Conservation (phyloP, 73 alveolate species). For the Uronychia setigera region DNA sequence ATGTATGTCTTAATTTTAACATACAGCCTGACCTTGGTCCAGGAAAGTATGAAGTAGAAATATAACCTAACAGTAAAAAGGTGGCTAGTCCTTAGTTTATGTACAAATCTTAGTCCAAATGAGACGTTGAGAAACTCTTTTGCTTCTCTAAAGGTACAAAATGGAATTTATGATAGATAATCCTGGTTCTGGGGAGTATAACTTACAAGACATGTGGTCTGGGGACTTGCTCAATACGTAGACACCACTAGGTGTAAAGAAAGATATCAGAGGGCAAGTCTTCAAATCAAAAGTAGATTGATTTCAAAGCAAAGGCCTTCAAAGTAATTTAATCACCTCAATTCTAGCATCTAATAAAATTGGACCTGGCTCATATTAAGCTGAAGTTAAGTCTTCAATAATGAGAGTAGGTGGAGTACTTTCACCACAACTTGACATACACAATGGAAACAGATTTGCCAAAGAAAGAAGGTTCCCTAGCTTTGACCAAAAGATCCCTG, state of each 20-base stretch:
- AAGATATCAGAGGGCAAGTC: not conserved
- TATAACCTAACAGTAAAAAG: not conserved
- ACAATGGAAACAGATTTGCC: not conserved
- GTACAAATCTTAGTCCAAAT: not conserved
- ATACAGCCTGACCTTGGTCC: not conserved
- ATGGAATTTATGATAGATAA: not conserved
- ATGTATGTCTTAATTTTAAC: not conserved
- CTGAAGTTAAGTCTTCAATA: not conserved
- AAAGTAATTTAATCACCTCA: not conserved
- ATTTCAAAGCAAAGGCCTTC: not conserved
- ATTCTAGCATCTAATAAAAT: not conserved
- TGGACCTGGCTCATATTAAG: not conserved
- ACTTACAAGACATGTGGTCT: not conserved
- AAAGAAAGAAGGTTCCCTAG: not conserved
- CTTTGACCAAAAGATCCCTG: not conserved
- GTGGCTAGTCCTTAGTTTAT: not conserved
- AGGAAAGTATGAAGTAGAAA: not conserved
- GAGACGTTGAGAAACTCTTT: not conserved
- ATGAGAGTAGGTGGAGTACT: not conserved
- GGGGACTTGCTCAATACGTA: not conserved
- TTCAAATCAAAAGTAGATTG: not conserved
- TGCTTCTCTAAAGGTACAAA: not conserved
- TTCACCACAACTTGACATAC: not conserved
- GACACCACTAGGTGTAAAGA: not conserved
- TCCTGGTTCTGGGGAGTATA: not conserved